Evolutionary conservation across 2,329 filamentous ascomycete genomes (phyloP).

Genomic region (Aspergillus fischeri): DNA sequence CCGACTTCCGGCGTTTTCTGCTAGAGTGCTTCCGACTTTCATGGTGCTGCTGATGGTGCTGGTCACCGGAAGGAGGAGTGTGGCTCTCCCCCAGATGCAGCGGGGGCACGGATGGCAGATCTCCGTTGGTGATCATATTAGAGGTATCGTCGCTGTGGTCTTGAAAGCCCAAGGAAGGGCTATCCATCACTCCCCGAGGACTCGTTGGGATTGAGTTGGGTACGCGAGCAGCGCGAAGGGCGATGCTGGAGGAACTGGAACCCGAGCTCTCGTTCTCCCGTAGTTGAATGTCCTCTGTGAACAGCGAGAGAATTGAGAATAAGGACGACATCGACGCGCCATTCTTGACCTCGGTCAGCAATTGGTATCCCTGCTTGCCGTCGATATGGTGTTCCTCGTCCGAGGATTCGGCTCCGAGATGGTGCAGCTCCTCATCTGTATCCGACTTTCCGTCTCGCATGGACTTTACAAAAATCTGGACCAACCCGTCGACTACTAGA

Average conservation of each 20-base stretch:
- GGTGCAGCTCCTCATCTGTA: slow-evolving; percentile 38
- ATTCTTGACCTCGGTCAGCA: slow-evolving; percentile 95
- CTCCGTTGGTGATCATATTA: slow-evolving; percentile 22
- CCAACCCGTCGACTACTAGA: slow-evolving; percentile 89
- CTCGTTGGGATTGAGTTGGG: slow-evolving; percentile 40
- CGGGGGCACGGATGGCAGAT: slow-evolving; percentile 64
- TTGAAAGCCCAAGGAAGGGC: slow-evolving; percentile 22
- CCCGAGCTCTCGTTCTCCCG: slow-evolving; percentile 59
- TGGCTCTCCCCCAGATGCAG: slow-evolving; percentile 62
- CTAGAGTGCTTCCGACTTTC: slow-evolving; percentile 17
- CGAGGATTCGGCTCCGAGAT: slow-evolving; percentile 48
- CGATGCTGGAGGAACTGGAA: slow-evolving; percentile 32
- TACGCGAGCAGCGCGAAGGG: slow-evolving; percentile 25
- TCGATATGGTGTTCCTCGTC: slow-evolving; percentile 60
- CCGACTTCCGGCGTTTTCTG: slow-evolving; percentile 58
- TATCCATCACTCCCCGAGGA: slow-evolving; percentile 28
- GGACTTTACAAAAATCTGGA: slow-evolving; percentile 98
- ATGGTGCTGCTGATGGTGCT: slow-evolving; percentile 19
- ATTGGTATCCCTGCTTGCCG: slow-evolving; percentile 80
- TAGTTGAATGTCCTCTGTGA: slow-evolving; percentile 89
- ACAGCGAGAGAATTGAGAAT: slow-evolving; percentile 94
- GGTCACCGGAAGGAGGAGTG: slow-evolving; percentile 11
- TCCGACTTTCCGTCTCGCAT: slow-evolving; percentile 46
- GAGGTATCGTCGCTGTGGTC: slow-evolving; percentile 17
- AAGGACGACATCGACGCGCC: slow-evolving; percentile 97